Conservation (phyloP, 257 asterid species). For the Perilla frutescens region DNA sequence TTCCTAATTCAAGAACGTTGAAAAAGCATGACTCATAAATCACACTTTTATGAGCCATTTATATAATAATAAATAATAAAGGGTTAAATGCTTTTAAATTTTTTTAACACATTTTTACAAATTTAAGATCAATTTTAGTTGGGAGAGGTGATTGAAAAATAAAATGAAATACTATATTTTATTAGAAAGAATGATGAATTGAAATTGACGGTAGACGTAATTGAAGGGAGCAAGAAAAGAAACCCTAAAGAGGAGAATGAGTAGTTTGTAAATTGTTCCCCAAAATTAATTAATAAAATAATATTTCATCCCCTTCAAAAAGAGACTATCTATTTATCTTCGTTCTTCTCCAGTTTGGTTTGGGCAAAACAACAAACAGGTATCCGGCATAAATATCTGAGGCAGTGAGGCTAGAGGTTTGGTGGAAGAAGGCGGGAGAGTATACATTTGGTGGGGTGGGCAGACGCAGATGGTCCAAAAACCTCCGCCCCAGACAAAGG, state of each 20-base stretch:
- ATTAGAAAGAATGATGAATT: too few species aligned
- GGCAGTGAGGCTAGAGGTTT: conserved; percentile 21
- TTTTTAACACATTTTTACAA: too few species aligned
- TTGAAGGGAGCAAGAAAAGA: conserved; percentile 19
- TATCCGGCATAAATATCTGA: conserved; percentile 39
- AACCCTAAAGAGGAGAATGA: conserved; percentile 24
- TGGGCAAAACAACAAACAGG: conserved; percentile 42
- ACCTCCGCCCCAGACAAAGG: conserved; percentile 49
- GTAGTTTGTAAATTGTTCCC: neutral
- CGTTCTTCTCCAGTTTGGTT: neutral
- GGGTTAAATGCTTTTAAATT: too few species aligned
- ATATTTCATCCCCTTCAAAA: neutral
- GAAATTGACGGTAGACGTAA: neutral
- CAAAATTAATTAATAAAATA: neutral
- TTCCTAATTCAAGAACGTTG: too few species aligned
- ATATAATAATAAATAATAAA: too few species aligned
- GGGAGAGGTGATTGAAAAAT: too few species aligned
- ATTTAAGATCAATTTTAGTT: too few species aligned
- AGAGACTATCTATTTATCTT: neutral
- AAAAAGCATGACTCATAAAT: too few species aligned
- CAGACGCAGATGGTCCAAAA: conserved; percentile 47
- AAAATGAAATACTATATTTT: too few species aligned
- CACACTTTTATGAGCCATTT: too few species aligned
- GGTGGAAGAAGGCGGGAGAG: conserved; percentile 29
- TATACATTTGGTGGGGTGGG: neutral